Evolutionary conservation across 768 basidiomycete genomes (phyloP), one percentile per base, ranked within the genome.

Genomic region (Rhodotorula diobovata): DNA sequence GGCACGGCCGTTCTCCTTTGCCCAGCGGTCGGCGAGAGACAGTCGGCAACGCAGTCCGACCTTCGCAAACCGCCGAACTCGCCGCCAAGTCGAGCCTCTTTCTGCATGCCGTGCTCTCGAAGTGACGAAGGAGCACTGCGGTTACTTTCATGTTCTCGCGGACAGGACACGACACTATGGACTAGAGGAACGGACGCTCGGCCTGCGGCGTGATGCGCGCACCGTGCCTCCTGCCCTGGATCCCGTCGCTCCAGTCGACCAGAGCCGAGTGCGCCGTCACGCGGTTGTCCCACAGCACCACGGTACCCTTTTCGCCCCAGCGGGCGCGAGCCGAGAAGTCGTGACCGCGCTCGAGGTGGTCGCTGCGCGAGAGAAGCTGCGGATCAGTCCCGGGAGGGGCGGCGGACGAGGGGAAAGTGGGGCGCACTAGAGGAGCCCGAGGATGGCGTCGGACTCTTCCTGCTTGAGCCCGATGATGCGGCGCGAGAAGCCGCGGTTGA

Each of bases 401-500:
- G 37, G 35, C 9, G 21, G n/a, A 48, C 15, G 25, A 48, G 8
- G 21, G 18, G 45, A 46, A 46, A 18, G 21, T 34, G 15, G 23
- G 23, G n/a, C 37, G 28, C n/a, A 63, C 62, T 89, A 77, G 34
- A 78, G 68, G 48, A 75, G 63, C 21, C 70, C 70, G 55, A 75
- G 45, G 78, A 82, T 78, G 83, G 79, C 76, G 86, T 90, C 89
- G 43, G 88, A 89, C 79, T 93, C 90, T 79, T 93, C 90, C 37
- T 83, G 81, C 83, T 92, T 93, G 70, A 92, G 83, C n/a, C 89
- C 91, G 34, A 91, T 86, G 72, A 94, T 93, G 45, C 86, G 84
- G 14, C 80, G 66, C 0, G 90, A 89, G 83, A 93, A 93, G 74
- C 91, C 89, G 71, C 84, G 84, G 82, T 93, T 92, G 70, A 95